Evolutionary conservation across 2,329 filamentous ascomycete genomes (phyloP).

Genomic region (Xylariaceae sp.): DNA sequence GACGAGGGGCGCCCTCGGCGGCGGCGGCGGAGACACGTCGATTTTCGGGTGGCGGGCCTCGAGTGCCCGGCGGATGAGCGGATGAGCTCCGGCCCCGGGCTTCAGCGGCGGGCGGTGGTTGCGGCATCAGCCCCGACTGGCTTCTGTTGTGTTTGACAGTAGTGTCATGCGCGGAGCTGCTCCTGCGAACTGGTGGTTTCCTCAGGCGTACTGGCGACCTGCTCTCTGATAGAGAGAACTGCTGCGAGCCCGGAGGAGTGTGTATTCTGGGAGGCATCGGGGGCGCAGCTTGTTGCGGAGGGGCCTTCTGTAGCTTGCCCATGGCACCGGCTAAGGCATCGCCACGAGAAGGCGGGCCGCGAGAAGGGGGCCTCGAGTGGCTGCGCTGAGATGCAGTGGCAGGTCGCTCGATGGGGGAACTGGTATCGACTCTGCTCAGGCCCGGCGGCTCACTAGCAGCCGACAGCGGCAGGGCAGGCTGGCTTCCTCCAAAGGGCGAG

Average conservation of each 20-base stretch:
- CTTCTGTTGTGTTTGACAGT: slow-evolving; percentile 5
- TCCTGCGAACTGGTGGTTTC: slow-evolving; percentile 20
- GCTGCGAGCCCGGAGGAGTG: slow-evolving; percentile 10
- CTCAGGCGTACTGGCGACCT: slow-evolving; percentile 19
- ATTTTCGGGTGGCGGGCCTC: slow-evolving; percentile 21
- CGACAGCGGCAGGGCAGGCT: background rate
- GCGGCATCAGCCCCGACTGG: slow-evolving; percentile 12
- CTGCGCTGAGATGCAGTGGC: slow-evolving; percentile 2
- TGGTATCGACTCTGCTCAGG: background rate
- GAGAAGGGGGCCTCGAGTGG: slow-evolving; percentile 8
- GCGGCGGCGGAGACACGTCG: slow-evolving; percentile 23
- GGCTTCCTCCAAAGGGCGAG: slow-evolving; percentile 4
- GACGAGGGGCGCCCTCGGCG: slow-evolving; percentile 19
- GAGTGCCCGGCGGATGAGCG: slow-evolving; percentile 32
- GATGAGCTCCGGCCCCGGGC: slow-evolving; percentile 40
- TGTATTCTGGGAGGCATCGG: slow-evolving; percentile 12
- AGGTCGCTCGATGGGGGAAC: slow-evolving; percentile 3
- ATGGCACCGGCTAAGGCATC: no score
- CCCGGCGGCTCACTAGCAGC: background rate
- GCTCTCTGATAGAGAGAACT: slow-evolving; percentile 18
- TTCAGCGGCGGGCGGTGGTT: slow-evolving; percentile 25
- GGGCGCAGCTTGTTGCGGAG: slow-evolving; percentile 12
- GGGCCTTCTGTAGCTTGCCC: slow-evolving; percentile 18
- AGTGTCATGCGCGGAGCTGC: slow-evolving; percentile 18
- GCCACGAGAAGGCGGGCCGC: no score